Evolutionary conservation across 768 basidiomycete genomes (phyloP).

Genomic region (Pulveroboletus sp.): DNA sequence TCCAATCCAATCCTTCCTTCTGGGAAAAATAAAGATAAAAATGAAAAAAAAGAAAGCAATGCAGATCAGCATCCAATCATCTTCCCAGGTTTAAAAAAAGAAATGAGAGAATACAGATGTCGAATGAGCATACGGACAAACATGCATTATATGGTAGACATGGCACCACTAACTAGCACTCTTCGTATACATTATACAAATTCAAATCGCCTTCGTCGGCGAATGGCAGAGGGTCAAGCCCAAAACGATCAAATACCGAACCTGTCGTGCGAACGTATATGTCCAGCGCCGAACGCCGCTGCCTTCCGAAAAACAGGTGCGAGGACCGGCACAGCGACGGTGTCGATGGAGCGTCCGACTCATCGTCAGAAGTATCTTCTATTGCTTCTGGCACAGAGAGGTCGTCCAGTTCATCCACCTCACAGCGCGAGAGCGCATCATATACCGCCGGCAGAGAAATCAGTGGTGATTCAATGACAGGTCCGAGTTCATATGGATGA

Average conservation of each 20-base stretch:
- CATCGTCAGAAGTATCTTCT: slow-evolving; percentile 83
- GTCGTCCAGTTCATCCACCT: slow-evolving; percentile 61
- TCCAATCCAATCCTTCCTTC: slow-evolving; percentile 16
- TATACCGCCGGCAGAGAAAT: slow-evolving; percentile 33
- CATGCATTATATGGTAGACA: slow-evolving; percentile 29
- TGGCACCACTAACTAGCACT: slow-evolving; percentile 60
- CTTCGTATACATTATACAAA: slow-evolving; percentile 53
- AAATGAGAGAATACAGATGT: too few species aligned
- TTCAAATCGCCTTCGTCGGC: slow-evolving; percentile 45
- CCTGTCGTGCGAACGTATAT: slow-evolving; percentile 59
- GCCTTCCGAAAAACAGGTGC: slow-evolving; percentile 47
- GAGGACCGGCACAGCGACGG: slow-evolving; percentile 59
- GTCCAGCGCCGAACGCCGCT: slow-evolving; percentile 45
- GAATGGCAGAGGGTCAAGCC: slow-evolving; percentile 70
- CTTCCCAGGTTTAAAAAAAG: too few species aligned
- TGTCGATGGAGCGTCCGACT: slow-evolving; percentile 66
- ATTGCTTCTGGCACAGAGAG: slow-evolving; percentile 73
- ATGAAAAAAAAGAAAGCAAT: too few species aligned
- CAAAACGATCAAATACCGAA: slow-evolving; percentile 59
- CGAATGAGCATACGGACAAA: slow-evolving; percentile 11
- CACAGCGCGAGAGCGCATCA: slow-evolving; percentile 61
- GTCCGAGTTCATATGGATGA: slow-evolving; percentile 47
- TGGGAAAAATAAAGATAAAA: slow-evolving; percentile 12
- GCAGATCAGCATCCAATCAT: too few species aligned
- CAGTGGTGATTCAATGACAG: slow-evolving; percentile 39